phyloP scores from a whole-genome alignment of 2,329 filamentous ascomycete species.

The Calonectria pseudoturangicola region DNA sequence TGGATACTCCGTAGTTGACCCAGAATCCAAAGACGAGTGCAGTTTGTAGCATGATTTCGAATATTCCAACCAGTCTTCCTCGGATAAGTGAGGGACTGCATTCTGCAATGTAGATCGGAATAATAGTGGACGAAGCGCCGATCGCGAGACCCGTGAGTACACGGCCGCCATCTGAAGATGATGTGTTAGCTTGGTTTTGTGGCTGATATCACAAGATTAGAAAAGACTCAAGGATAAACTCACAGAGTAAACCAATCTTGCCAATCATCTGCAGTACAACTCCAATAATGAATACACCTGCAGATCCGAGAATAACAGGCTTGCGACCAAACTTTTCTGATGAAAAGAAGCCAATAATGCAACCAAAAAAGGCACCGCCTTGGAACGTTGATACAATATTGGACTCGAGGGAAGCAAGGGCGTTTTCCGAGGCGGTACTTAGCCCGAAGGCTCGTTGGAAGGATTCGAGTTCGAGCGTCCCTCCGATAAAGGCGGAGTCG shows the following conservation, averaged over 20 bases:
- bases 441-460: constrained; percentile 15
- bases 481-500: constrained; percentile 19
- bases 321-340: constrained; percentile 4
- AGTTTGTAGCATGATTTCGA: constrained; percentile 39
- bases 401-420: neutral
- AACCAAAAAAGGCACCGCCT: constrained; percentile 11
- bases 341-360: constrained; percentile 9
- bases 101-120: constrained; percentile 41
- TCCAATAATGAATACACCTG: neutral
- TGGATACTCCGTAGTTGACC: constrained; percentile 50
- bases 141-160: constrained; percentile 8
- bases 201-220: too few species aligned
- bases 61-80: constrained; percentile 39
- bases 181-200: neutral
- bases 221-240: neutral
- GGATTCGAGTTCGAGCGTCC: constrained; percentile 5
- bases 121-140: constrained; percentile 33
- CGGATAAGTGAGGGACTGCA: constrained; percentile 37
- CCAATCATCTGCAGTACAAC: constrained; percentile 13
- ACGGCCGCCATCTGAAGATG: neutral
- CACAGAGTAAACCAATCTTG: constrained; percentile 9
- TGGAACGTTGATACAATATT: constrained; percentile 20
- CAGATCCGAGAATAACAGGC: constrained; percentile 8
- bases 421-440: neutral
- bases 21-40: constrained; percentile 39